These are phyloP conservation scores for Cardamine occulta DNA, from an alignment of 345 rosid species.

Conservation along the genomic window DNA sequence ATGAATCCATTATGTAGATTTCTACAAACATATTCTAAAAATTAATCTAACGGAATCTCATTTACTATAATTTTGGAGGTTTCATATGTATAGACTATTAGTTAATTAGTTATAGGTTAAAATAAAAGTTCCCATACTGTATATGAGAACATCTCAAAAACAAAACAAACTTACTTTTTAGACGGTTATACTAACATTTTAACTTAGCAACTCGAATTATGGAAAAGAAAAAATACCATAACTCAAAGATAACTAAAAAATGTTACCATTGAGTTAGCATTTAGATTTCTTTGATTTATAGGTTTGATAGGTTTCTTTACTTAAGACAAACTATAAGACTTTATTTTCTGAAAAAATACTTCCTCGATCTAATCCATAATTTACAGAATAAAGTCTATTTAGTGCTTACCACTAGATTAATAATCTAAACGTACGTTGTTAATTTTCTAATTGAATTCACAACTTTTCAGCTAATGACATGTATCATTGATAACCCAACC, in stretches of 20 bases:
- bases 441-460: not conserved
- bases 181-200: not conserved
- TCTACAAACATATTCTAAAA: no score
- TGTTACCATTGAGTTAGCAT: no score
- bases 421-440: not conserved
- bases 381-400: constrained; percentile 15
- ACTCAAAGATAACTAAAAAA: no score
- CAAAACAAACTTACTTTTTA: not conserved
- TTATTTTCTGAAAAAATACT: not conserved
- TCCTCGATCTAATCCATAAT: constrained; percentile 12
- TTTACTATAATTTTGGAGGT: not conserved
- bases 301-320: not conserved
- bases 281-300: not conserved
- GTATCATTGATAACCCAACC: constrained; percentile 26
- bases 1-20: no score
- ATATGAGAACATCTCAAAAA: not conserved
- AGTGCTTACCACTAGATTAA: constrained; percentile 18
- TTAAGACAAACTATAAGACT: constrained; percentile 8
- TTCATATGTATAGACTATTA: not conserved
- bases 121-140: not conserved
- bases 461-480: constrained; percentile 22
- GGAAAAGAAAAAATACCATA: not conserved
- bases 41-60: not conserved
- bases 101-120: not conserved
- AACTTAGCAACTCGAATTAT: not conserved